Percentiles rank a stretch among this genome's conserved stretches.
phyloP scores from a whole-genome alignment of 805 yeast genomes.

The Brettanomyces sp. region DNA sequence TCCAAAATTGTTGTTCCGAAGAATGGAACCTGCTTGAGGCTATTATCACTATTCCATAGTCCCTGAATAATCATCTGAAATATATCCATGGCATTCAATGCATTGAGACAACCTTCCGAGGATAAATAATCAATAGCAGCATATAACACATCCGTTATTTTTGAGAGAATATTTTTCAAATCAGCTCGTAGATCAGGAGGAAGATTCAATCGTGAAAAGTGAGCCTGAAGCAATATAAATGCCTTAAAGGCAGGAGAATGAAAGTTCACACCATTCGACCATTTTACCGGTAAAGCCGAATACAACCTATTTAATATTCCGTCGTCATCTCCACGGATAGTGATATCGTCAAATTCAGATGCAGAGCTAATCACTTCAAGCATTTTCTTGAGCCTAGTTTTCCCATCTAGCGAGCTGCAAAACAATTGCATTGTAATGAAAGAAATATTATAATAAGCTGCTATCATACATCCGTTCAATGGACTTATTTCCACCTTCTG shows the following conservation, averaged over 20 bases:
- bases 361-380: slow-evolving; percentile 61
- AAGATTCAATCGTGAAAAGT: slow-evolving; percentile 56
- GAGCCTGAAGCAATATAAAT: slow-evolving; percentile 70
- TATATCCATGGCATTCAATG: slow-evolving; percentile 76
- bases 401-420: slow-evolving; percentile 37
- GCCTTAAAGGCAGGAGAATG: slow-evolving; percentile 59
- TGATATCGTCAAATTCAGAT: slow-evolving; percentile 58
- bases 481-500: slow-evolving; percentile 43
- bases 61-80: slow-evolving; percentile 86
- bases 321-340: slow-evolving; percentile 56
- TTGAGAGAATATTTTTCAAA: slow-evolving; percentile 40
- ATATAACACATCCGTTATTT: slow-evolving; percentile 41
- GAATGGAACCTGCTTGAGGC: slow-evolving; percentile 75
- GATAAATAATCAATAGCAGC: slow-evolving; percentile 71
- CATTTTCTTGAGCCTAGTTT: slow-evolving; percentile 50
- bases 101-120: slow-evolving; percentile 70
- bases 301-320: slow-evolving; percentile 39
- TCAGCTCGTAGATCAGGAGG: slow-evolving; percentile 57
- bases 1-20: slow-evolving; percentile 40
- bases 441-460: slow-evolving; percentile 62
- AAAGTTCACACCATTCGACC: slow-evolving; percentile 21
- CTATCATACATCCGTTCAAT: slow-evolving; percentile 61
- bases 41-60: slow-evolving; percentile 70
- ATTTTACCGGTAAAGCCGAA: slow-evolving; percentile 54
- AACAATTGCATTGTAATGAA: slow-evolving; percentile 61